Evolutionary conservation across 257 asterid genomes (phyloP).

Genomic region (Jacaranda copaia): DNA sequence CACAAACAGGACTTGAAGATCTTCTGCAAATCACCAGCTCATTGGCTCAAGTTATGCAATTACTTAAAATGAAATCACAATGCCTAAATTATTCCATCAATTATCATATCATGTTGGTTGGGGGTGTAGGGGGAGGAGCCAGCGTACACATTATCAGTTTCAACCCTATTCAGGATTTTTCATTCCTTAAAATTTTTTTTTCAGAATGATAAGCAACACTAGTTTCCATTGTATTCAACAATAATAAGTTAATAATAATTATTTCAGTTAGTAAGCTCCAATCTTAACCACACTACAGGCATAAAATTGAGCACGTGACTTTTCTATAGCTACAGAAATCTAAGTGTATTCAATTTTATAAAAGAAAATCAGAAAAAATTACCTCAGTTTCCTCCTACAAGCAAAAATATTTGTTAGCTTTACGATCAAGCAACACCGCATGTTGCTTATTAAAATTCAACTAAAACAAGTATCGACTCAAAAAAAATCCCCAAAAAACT

Average conservation of each 20-base stretch:
- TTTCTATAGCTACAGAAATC: slow-evolving; percentile 1
- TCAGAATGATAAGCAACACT: neutral
- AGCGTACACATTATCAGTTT: neutral
- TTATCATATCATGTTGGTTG: neutral
- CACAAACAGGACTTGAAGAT: neutral
- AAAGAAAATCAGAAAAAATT: neutral
- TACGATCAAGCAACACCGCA: slow-evolving; percentile 15
- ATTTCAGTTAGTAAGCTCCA: slow-evolving; percentile 8
- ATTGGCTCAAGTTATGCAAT: neutral
- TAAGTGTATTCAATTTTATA: neutral
- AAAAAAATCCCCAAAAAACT: neutral
- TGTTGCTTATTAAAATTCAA: slow-evolving; percentile 2
- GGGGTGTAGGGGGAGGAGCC: no score
- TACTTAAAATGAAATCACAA: neutral
- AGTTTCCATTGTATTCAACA: neutral
- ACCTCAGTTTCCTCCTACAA: slow-evolving; percentile 1
- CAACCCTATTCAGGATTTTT: slow-evolving; percentile 2
- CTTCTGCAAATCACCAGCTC: neutral
- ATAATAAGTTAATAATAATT: neutral
- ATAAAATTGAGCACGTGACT: neutral
- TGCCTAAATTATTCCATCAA: neutral
- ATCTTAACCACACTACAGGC: slow-evolving; percentile 7
- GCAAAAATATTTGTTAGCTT: slow-evolving; percentile 7
- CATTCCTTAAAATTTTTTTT: neutral
- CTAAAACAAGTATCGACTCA: neutral